A percentile compares a stretch with the other conserved stretches of the same genome.
Conservation (phyloP, 768 basidiomycete genomes). For the Leccinum incarnatum region DNA sequence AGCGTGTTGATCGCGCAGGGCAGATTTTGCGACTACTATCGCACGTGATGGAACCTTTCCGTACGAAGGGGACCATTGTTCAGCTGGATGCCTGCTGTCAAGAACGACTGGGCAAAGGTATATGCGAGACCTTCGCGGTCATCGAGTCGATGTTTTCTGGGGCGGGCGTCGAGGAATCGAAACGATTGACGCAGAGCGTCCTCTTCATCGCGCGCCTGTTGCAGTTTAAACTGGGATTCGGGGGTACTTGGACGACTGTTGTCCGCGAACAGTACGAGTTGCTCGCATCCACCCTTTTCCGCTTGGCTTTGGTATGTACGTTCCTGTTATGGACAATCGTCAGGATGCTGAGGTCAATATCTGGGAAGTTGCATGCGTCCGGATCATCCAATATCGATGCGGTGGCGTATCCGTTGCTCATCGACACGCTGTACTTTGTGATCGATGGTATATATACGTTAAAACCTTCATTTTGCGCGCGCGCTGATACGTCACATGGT, state of each 20-base stretch:
- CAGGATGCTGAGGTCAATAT: neutral
- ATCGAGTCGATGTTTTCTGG: slow-evolving; percentile 37
- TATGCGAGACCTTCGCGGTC: slow-evolving; percentile 40
- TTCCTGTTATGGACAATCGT: slow-evolving; percentile 1
- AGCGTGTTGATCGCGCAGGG: slow-evolving; percentile 53
- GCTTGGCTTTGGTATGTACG: slow-evolving; percentile 49
- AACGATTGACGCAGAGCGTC: slow-evolving; percentile 39
- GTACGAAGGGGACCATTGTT: slow-evolving; percentile 47
- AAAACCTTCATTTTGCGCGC: too few species aligned
- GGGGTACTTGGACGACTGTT: slow-evolving; percentile 51
- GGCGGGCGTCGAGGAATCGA: slow-evolving; percentile 19
- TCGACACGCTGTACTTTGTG: slow-evolving; percentile 73
- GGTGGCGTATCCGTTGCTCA: slow-evolving; percentile 58
- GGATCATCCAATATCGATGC: slow-evolving; percentile 50
- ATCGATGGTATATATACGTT: slow-evolving; percentile 57
- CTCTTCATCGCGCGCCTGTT: slow-evolving; percentile 63
- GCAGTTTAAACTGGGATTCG: slow-evolving; percentile 72
- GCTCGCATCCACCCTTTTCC: slow-evolving; percentile 45
- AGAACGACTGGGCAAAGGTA: slow-evolving; percentile 51
- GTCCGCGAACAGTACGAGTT: slow-evolving; percentile 45
- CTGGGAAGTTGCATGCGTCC: slow-evolving; percentile 50
- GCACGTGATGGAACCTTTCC: slow-evolving; percentile 64
- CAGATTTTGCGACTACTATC: slow-evolving; percentile 70
- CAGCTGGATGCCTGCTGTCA: slow-evolving; percentile 47
- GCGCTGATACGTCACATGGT: slow-evolving; percentile 1